Evolutionary conservation across 2,329 filamentous ascomycete species (phyloP).

Genomic region (Colletotrichum spinosum): DNA sequence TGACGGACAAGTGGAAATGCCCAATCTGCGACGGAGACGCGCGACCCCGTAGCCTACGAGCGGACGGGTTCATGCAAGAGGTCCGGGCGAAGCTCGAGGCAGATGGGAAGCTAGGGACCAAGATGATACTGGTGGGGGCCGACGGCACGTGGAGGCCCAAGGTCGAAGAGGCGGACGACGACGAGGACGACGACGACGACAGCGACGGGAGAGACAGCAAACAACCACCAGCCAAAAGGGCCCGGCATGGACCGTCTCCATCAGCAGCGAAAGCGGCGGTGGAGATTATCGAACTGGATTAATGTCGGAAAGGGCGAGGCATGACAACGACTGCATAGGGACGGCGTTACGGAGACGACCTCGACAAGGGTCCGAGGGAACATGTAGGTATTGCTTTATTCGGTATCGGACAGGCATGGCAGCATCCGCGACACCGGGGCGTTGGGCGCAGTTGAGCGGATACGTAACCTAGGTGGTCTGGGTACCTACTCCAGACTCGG

Average conservation of each 20-base stretch:
- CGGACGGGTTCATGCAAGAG: slow-evolving; percentile 79
- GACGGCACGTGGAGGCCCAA: slow-evolving; percentile 50
- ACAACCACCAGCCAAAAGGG: slow-evolving; percentile 31
- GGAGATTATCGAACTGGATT: slow-evolving; percentile 38
- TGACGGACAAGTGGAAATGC: slow-evolving; percentile 84
- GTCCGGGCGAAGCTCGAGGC: slow-evolving; percentile 66
- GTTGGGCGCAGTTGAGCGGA: slow-evolving; percentile 8
- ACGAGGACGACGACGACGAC: slow-evolving; percentile 36
- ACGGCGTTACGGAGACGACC: background rate
- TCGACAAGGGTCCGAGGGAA: background rate
- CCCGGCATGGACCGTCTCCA: slow-evolving; percentile 10
- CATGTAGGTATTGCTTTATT: slow-evolving; percentile 14
- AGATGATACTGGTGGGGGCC: slow-evolving; percentile 44
- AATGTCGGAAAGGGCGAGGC: background rate
- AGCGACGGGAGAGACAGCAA: background rate
- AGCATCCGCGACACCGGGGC: slow-evolving; percentile 31
- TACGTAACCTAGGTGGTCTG: background rate
- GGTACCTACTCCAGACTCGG: no score
- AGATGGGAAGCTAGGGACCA: slow-evolving; percentile 41
- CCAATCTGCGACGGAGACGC: slow-evolving; percentile 85
- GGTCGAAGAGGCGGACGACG: slow-evolving; percentile 45
- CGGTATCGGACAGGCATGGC: slow-evolving; percentile 30
- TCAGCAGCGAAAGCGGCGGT: slow-evolving; percentile 7
- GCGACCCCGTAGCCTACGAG: slow-evolving; percentile 74
- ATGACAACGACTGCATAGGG: background rate